phyloP scores from a whole-genome alignment of 805 yeast species.

The Starmera caribaea region DNA sequence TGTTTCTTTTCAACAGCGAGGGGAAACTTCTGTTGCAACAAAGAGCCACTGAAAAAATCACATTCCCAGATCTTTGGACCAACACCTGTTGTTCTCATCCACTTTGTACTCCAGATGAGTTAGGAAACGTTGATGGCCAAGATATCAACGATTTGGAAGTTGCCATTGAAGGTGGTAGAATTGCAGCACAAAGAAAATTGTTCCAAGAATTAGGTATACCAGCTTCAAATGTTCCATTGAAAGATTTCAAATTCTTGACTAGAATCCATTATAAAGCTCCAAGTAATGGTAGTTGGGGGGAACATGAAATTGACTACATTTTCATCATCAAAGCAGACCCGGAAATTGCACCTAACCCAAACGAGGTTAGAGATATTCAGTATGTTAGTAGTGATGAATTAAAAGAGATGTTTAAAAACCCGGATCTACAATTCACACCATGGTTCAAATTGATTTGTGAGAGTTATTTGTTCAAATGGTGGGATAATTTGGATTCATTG shows the following conservation, averaged over 20 bases:
- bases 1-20: slow-evolving; percentile 77
- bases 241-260: slow-evolving; percentile 72
- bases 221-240: slow-evolving; percentile 45
- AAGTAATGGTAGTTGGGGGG: slow-evolving; percentile 84
- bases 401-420: slow-evolving; percentile 66
- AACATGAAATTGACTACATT: slow-evolving; percentile 95
- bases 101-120: slow-evolving; percentile 69
- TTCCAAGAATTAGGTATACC: slow-evolving; percentile 89
- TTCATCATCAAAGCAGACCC: slow-evolving; percentile 59
- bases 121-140: slow-evolving; percentile 64
- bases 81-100: slow-evolving; percentile 99
- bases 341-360: slow-evolving; percentile 48
- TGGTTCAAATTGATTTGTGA: slow-evolving; percentile 98
- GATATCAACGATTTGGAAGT: slow-evolving; percentile 46
- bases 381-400: slow-evolving; percentile 67
- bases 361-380: slow-evolving; percentile 75
- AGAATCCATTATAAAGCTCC: slow-evolving; percentile 94
- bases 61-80: slow-evolving; percentile 97
- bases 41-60: slow-evolving; percentile 92
- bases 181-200: slow-evolving; percentile 87
- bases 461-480: slow-evolving; percentile 86
- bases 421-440: slow-evolving; percentile 74
- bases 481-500: slow-evolving; percentile 64
- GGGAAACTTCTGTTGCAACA: slow-evolving; percentile 81
- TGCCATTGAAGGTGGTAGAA: slow-evolving; percentile 69